A percentile compares a stretch with the other conserved stretches of the same genome.
phyloP scores from a whole-genome alignment of 371 early-diverging fungal species.

The Parasitella parasitica region DNA sequence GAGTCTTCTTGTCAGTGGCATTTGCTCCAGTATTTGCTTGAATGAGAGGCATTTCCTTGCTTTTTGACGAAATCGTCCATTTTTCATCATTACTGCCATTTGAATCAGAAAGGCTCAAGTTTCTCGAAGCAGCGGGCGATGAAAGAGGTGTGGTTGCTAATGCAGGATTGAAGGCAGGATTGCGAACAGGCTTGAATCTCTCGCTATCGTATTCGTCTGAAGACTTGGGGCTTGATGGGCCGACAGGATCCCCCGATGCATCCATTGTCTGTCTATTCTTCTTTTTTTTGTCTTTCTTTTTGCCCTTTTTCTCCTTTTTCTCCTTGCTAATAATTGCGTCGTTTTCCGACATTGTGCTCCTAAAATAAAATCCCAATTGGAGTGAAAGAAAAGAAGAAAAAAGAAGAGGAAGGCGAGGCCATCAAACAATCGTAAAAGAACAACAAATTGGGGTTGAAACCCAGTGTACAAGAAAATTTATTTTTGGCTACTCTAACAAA shows the following conservation, averaged over 20 bases:
- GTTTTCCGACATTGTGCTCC: not conserved
- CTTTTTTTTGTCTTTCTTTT: slow-evolving; percentile 16
- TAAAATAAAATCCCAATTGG: no score
- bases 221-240: not conserved
- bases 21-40: not conserved
- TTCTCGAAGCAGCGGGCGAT: slow-evolving; percentile 2
- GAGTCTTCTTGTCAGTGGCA: no score
- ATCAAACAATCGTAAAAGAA: not conserved
- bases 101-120: not conserved
- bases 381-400: not conserved
- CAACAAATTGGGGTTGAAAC: not conserved
- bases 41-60: not conserved
- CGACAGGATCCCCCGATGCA: not conserved
- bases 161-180: slow-evolving; percentile 16
- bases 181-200: slow-evolving; percentile 15
- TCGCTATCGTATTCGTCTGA: slow-evolving; percentile 9
- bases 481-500: not conserved
- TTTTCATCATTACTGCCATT: not conserved
- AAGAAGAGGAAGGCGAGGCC: not conserved
- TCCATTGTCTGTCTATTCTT: slow-evolving; percentile 11
- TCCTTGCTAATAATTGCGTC: slow-evolving; percentile 11
- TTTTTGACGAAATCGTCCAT: slow-evolving; percentile 5
- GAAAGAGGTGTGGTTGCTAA: not conserved
- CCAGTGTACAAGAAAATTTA: not conserved
- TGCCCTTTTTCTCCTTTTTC: slow-evolving; percentile 18